Evolutionary conservation across 768 basidiomycete genomes (phyloP), one percentile per base, ranked within the genome.

Genomic region (Leccinum uliginosum): DNA sequence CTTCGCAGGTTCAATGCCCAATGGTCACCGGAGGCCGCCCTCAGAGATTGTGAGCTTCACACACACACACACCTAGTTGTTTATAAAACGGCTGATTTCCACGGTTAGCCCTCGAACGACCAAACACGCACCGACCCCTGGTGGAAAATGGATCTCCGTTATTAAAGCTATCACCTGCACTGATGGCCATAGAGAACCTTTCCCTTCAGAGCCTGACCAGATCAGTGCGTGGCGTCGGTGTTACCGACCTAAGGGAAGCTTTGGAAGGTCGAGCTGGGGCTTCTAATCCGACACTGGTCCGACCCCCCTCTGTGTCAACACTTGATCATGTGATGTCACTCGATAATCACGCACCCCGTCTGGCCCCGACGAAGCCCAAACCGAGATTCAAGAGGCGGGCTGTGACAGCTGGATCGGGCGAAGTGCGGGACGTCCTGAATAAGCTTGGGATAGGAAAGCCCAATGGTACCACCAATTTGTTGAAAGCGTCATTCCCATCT

Each of bases 131-230:
- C 57, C 85, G 91, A 21, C 79, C 82, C 21, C 78, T 87, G 23
- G 82, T 82, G 54, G 89, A 92, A 62, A 84, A 84, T 14, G 74
- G 87, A 40, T 83, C 88, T 2, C 87, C 89, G 3, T 78, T 93
- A 44, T 79, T 91, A 53, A 90, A 85, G 67, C 83, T 93, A 32
- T 88, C 91, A 6, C 91, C 91, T 32, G 85, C 87, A 15, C 75
- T 96, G 59, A 96, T 94, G 91, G 86, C 90, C 62, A 89, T 91
- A 52, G 90, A 94, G 64, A 96, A 96, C 69, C 77, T 91, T 32
- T 96, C 94, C 6, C 77, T 93, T 55, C 89, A 91, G 67, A 93
- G 91, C 65, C 73, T 96, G 55, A 82, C 88, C 19, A 82, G 90
- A 55, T 89, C 90, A 4, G 83, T 83, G 3, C 81, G 87, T 57